Conservation (phyloP, 108 stramenopile species). For the Ochromonas danica region DNA sequence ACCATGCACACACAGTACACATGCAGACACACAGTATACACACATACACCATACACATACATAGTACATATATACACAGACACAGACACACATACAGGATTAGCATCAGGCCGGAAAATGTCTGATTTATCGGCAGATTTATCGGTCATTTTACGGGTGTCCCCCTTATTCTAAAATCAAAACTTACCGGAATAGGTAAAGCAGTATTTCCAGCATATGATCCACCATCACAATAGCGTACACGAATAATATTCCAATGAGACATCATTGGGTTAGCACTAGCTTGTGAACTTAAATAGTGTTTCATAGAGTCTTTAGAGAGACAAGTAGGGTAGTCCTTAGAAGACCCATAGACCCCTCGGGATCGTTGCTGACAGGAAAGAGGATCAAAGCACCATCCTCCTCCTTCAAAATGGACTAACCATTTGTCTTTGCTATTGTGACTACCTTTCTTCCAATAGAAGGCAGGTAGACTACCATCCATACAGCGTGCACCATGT, state of each 20-base stretch:
- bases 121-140: too few relatives aligned
- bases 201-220: constrained; percentile 22
- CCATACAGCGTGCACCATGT: not conserved
- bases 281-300: not conserved
- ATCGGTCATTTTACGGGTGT: too few relatives aligned
- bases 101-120: too few relatives aligned
- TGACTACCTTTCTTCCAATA: not conserved
- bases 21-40: too few relatives aligned
- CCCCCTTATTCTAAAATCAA: too few relatives aligned
- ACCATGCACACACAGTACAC: too few relatives aligned
- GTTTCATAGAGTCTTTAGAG: not conserved
- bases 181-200: too few relatives aligned
- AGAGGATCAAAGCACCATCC: constrained; percentile 9
- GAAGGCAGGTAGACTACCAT: constrained; percentile 3
- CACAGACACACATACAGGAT: too few relatives aligned
- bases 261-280: not conserved
- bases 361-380: not conserved
- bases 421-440: not conserved
- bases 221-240: constrained; percentile 19
- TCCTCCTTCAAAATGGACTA: constrained; percentile 32
- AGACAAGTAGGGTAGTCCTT: not conserved
- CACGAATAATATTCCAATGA: not conserved
- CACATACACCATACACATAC: too few relatives aligned
- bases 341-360: not conserved
- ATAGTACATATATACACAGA: too few relatives aligned